Base-by-base conservation (phyloP, 208 protist genomes). In the Naegleria fowleri region DNA sequence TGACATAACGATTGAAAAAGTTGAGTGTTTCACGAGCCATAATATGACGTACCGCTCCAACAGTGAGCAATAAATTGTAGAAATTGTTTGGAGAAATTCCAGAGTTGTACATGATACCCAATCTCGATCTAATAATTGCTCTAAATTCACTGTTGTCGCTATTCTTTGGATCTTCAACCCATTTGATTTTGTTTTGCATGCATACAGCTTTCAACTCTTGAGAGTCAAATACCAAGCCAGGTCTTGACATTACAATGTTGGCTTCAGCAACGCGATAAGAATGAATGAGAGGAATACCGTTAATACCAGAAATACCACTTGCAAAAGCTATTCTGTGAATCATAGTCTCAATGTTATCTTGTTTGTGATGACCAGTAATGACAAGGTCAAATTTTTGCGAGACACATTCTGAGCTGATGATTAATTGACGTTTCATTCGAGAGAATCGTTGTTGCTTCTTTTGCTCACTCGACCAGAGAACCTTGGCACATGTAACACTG, bases 321-420 rank as follows among this genome's bases (percentile, higher is more conserved):
- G 83, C n/a, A 48, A 86, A 86, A 6, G 83, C 83, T 43, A 86
- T n/a, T 86, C 83, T 86, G 25, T 86, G 83, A 48, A 86, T 86
- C 15, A 86, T 51, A 3, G 83, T 86, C 48, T 86, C 83, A n/a
- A 86, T 51, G 15, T 86, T 39, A 29, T 86, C 83, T 86, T 86
- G 83, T 48, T 86, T 48, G 38, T 86, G 83, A 43, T 86, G 83
- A 25, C 39, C 83, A 29, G 83, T 33, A 40, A 86, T 86, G 38
- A 86, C 5, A 43, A 86, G n/a, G 22, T 16, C n/a, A 38, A 86
- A 22, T 38, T 43, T 43, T 25, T 86, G 33, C 0, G 13, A 22
- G 7, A 40, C 39, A 48, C 83, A 48, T 48, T 48, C 33, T 33
- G 9, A 22, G 19, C 9, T 48, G 9, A 86, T 22, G 5, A 86